Base-by-base conservation (phyloP, 495 filamentous ascomycete genomes). In the Thermochaetoides thermophila region DNA sequence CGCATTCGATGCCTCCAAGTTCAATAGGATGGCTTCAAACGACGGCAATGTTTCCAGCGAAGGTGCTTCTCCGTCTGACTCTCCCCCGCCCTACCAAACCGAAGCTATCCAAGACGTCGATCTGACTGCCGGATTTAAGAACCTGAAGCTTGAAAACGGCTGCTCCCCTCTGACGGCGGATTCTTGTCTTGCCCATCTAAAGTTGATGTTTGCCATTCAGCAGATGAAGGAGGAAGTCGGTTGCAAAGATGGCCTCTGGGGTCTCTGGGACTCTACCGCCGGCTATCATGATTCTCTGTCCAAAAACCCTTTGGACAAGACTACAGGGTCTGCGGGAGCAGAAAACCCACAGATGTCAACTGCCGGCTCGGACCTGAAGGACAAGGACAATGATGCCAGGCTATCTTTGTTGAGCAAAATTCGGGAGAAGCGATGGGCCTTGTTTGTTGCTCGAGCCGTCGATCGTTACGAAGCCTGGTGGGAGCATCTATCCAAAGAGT, bases 391-490 rank as follows among this genome's bases (percentile, higher is more conserved):
- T 24, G 21, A 24, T 6, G 11, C 6, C 6, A 11, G 11, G 21
- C 21, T 24, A 11, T 11, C 21, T 11, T 6, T 45, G 7, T 45
- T 71, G 7, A 68, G 67, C 23, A 55, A 57, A 20, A 63, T 85
- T 20, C 60, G 72, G 20, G 80, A 91, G 57, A 85, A 86, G 57
- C 62, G 81, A 49, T 92, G 84, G 84, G 69, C 69, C 3, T 49
- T 86, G 18, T 89, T 78, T 46, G 64, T 84, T 13, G 68, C 76
- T 11, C 66, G 74, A 29, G 84, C 84, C 11, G 78, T 73, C 0
- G 73, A 79, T 10, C 64, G 84, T 14, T 93, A 84, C 48, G 61
- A 73, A 29, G 48, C 51, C 3, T 93, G 84, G 84, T 84, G 78
- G 74, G 45, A 59, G 8, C 13, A 17, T 3, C 10, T 37, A 17